Evolutionary conservation across 345 rosid species (phyloP), one percentile per base, ranked within the genome.

Genomic region (Gossypium sturtianum): DNA sequence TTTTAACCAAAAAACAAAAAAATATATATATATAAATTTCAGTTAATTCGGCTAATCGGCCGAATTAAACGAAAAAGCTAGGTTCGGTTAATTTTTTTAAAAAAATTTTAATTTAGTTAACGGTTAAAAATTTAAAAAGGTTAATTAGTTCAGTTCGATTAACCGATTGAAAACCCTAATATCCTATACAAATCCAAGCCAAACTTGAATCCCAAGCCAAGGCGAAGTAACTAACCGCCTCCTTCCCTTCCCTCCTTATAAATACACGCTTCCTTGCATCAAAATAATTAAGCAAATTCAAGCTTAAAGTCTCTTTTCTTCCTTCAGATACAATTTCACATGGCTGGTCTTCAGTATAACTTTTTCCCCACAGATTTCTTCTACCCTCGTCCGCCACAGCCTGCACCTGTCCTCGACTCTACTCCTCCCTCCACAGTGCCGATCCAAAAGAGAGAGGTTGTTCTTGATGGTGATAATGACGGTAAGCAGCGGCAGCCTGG

Each of bases 311-410:
- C 7, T 34, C 7, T 10, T 12, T 59, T 22, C 16, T 59, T 4
- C 17, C 13, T 63, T 63, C 67, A 34, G 10, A 49, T 68, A 27
- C 10, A 12, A 70, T 27, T 9, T 53, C 23, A 56, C 10, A 72
- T 72, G 75, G 75, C 75, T 9, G 75, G 75, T 38, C 83, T 85
- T 52, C 90, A 87, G 52, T 87, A 83, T 73, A 76, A 82, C 64
- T 87, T 87, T 53, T 87, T 87, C 71, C 90, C 90, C 0, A 86
- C 86, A 0, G 90, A 87, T 74, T 82, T 66, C 70, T 66, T 19
- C 53, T 66, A 66, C 22, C 72, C 72, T 68, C 58, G 72, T 68
- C 72, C 43, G 10, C 22, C 58, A 9, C 20, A 68, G 22, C 17
- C 72, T 4, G 9, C 72, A 0, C 38, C 57, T 22, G 15, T 22